Conservation (phyloP, 2,329 filamentous ascomycete genomes). For the Teratosphaeria destructans region DNA sequence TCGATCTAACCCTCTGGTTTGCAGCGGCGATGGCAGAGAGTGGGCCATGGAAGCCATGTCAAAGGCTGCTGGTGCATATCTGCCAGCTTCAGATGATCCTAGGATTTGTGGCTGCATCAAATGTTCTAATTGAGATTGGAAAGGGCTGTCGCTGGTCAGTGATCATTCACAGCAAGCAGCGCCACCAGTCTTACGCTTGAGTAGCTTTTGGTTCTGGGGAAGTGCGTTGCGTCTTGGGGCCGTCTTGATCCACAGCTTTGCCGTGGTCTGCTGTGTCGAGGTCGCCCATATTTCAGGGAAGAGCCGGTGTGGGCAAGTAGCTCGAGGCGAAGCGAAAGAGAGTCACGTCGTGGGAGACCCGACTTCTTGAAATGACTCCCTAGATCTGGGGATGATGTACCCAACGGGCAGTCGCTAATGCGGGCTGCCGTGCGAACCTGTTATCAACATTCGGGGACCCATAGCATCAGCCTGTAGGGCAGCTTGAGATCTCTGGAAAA, state of each 20-base stretch:
- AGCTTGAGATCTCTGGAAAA: neutral
- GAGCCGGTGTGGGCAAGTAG: neutral
- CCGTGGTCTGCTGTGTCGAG: neutral
- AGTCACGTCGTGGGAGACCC: neutral
- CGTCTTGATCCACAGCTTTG: neutral
- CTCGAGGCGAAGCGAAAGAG: neutral
- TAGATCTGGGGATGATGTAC: neutral
- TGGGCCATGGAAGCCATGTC: constrained; percentile 7
- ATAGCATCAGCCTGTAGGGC: neutral
- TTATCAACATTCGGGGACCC: neutral
- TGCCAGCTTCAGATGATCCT: neutral
- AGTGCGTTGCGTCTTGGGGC: neutral
- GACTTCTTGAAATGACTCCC: neutral
- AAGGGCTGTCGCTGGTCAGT: constrained; percentile 3
- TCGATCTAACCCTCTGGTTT: neutral
- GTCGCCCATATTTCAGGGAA: neutral
- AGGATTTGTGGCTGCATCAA: neutral
- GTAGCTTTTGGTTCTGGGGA: neutral
- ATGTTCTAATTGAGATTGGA: constrained; percentile 9
- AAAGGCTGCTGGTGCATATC: constrained; percentile 2
- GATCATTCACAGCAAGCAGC: no score
- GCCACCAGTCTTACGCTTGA: neutral
- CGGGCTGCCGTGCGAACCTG: neutral
- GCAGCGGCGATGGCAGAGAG: constrained; percentile 5
- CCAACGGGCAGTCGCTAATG: neutral